Evolutionary conservation across 2,329 filamentous ascomycete species (phyloP).

Genomic region (Aspergillus transmontanensis): DNA sequence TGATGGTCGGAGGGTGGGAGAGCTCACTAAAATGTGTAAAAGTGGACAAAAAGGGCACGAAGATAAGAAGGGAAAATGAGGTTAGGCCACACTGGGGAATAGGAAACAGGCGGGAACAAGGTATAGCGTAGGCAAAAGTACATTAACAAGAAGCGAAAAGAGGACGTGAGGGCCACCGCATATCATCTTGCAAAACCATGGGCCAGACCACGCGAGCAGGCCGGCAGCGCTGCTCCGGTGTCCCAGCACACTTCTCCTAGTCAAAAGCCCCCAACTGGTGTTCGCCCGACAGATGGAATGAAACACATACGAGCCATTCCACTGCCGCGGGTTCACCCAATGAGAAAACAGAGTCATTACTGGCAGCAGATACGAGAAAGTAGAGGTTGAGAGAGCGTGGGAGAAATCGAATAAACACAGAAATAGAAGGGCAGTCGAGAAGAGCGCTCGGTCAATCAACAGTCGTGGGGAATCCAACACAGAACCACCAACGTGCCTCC

Average conservation of each 20-base stretch:
- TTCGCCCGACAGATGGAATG: slow-evolving; percentile 22
- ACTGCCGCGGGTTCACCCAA: slow-evolving; percentile 28
- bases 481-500: slow-evolving; percentile 24
- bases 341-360: slow-evolving; percentile 32
- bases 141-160: slow-evolving; percentile 41
- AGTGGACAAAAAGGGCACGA: slow-evolving; percentile 23
- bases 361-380: slow-evolving; percentile 33
- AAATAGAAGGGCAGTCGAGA: slow-evolving; percentile 26
- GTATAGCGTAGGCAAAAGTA: slow-evolving; percentile 43
- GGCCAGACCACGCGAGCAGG: slow-evolving; percentile 23
- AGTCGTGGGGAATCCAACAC: slow-evolving; percentile 30
- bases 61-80: slow-evolving; percentile 22
- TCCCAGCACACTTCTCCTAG: slow-evolving; percentile 28
- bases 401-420: slow-evolving; percentile 28
- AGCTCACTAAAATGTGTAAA: slow-evolving; percentile 30
- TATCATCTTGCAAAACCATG: slow-evolving; percentile 28
- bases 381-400: slow-evolving; percentile 34
- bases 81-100: slow-evolving; percentile 27
- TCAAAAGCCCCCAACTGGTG: slow-evolving; percentile 25
- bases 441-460: slow-evolving; percentile 31
- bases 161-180: slow-evolving; percentile 30
- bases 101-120: slow-evolving; percentile 32
- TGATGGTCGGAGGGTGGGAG: slow-evolving; percentile 27
- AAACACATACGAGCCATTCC: slow-evolving; percentile 22
- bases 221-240: slow-evolving; percentile 20